Conservation (phyloP, 1,284 basidiomycete species). For the Apiotrichum gracile region DNA sequence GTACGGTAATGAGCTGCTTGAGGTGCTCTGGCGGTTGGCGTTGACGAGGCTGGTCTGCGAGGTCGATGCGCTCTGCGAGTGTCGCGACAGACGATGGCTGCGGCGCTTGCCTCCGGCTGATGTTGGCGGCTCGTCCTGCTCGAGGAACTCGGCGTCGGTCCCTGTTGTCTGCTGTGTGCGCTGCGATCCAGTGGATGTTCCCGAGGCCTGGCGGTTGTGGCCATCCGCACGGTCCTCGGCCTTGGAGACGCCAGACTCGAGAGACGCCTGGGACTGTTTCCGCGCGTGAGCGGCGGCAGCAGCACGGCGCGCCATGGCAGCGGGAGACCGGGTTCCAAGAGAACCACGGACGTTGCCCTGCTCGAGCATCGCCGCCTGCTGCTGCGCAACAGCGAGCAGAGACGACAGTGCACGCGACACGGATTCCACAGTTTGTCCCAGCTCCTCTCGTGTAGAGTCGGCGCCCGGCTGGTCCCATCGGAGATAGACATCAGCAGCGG, state of each 20-base stretch:
- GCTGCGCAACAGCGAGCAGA: constrained; percentile 26
- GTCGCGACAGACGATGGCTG: constrained; percentile 6
- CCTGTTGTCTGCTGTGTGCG: constrained; percentile 13
- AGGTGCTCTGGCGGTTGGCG: constrained; percentile 23
- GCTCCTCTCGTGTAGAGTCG: constrained; percentile 4
- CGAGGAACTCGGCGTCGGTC: constrained; percentile 39
- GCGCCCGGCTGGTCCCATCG: constrained; percentile 1
- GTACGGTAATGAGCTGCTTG: constrained; percentile 33
- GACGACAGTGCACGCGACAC: constrained; percentile 24
- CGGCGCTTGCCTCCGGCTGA: background rate
- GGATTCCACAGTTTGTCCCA: constrained; percentile 14
- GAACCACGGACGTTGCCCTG: constrained; percentile 26
- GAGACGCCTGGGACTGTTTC: constrained; percentile 4
- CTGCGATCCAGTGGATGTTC: constrained; percentile 5
- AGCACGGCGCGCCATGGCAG: background rate
- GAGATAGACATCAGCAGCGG: constrained; percentile 14
- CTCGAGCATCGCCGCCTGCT: constrained; percentile 25
- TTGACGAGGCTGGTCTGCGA: constrained; percentile 21
- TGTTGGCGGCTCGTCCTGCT: constrained; percentile 22
- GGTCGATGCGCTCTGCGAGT: constrained; percentile 18
- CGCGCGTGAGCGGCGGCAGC: constrained; percentile 1
- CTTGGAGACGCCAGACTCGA: background rate
- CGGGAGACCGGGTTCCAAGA: constrained; percentile 23
- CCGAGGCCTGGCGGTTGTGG: constrained; percentile 6
- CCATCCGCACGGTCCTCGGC: background rate